Base-by-base conservation (phyloP, 1,139 yeast genomes). In the Pneumocystis carinii region DNA sequence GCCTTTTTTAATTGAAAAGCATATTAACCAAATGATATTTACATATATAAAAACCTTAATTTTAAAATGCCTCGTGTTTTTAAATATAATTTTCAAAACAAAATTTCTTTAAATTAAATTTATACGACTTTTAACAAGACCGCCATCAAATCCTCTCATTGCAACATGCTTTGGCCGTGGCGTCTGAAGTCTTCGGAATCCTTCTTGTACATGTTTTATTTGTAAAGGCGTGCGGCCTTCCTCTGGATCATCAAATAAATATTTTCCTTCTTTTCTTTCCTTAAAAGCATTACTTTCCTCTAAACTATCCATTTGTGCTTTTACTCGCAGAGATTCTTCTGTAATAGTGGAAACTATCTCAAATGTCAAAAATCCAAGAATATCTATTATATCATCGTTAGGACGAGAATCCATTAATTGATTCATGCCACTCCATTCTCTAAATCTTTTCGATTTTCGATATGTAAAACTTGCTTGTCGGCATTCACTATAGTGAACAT, bases 401-500 rank as follows among this genome's bases (percentile, higher is more conserved):
- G 97, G 96, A 70, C 94, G 83, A 27, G 94, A 83, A 67, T 94
- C 98, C 24, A 95, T 86, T 61, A 94, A 75, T 64, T 84, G 86
- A 0, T 89, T 76, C 62, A 92, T 83, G 24, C 94, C 95, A 7
- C 96, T 94, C 98, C 98, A 92, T 72, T 92, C 99, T 71, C 95
- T 81, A 72, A 92, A 92, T 71, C 97, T 78, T 72, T 90, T 89
- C 19, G 87, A 88, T 73, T 94, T 92, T 70, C 97, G 80, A 71
- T 90, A 92, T 0, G 98, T 94, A 72, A 92, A 94, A 64, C 95
- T 85, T 1, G 98, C 98, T 73, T 92, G 98, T 68, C 99, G 82
- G 75, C 98, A 92, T 72, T 92, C 99, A 15, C 96, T 87, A 97
- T 97, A 92, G 73, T 94, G 98, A 19, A 90, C 98, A 70, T 92